These are phyloP conservation scores for Elsinoe fawcettii DNA, from an alignment of 2,329 filamentous ascomycete species.

Conservation along the genomic window DNA sequence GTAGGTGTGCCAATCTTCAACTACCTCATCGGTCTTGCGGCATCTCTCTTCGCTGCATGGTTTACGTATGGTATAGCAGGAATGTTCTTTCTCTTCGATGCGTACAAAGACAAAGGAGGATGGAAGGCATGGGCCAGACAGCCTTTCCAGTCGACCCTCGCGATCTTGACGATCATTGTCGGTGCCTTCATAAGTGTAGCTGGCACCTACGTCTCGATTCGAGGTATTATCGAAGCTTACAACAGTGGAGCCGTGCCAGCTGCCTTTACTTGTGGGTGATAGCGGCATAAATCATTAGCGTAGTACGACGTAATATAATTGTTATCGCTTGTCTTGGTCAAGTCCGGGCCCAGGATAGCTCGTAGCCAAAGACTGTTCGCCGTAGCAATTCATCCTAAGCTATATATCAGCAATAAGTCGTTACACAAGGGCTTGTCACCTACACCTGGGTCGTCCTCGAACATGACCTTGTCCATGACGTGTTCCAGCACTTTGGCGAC, in stretches of 20 bases:
- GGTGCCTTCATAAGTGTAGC: slow-evolving; percentile 45
- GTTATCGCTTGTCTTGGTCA: not conserved
- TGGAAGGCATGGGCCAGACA: slow-evolving; percentile 32
- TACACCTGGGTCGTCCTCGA: slow-evolving; percentile 76
- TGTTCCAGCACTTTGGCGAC: slow-evolving; percentile 77
- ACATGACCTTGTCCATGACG: slow-evolving; percentile 77
- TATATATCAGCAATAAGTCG: not conserved
- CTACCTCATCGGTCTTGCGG: slow-evolving; percentile 46
- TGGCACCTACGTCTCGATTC: slow-evolving; percentile 45
- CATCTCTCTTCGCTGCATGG: slow-evolving; percentile 47
- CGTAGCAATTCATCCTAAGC: slow-evolving; percentile 63
- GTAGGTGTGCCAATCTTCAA: slow-evolving; percentile 49
- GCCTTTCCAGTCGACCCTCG: slow-evolving; percentile 32
- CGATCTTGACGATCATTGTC: slow-evolving; percentile 36
- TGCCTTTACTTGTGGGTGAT: slow-evolving; percentile 25
- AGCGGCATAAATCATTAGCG: not conserved
- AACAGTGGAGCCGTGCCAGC: slow-evolving; percentile 23
- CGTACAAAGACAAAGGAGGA: slow-evolving; percentile 38
- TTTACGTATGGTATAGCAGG: slow-evolving; percentile 42
- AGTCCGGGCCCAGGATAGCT: slow-evolving; percentile 52
- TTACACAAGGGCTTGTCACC: slow-evolving; percentile 24
- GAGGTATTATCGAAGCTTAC: slow-evolving; percentile 30
- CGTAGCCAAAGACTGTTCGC: slow-evolving; percentile 74
- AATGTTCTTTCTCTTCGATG: slow-evolving; percentile 32
- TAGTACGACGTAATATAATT: no score